Percentiles rank a stretch among this genome's conserved stretches.
Evolutionary conservation across 1,284 basidiomycete genomes (phyloP).

Genomic region (Ceratobasidium sp.): DNA sequence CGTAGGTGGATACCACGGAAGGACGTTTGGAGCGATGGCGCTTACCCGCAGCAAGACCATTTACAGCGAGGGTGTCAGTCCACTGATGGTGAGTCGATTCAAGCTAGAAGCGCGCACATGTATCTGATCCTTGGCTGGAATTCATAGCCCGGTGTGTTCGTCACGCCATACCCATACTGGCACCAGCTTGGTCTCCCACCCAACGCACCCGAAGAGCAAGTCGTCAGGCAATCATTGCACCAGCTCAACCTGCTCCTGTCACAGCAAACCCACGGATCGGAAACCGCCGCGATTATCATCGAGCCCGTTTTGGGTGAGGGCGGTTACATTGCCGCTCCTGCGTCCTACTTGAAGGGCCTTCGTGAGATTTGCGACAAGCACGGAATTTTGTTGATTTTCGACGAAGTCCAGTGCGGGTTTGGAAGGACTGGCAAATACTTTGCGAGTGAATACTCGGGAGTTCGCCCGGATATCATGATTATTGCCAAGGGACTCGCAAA

Average conservation of each 20-base stretch:
- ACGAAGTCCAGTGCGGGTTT: conserved; percentile 92
- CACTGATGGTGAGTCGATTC: conserved; percentile 71
- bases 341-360: conserved; percentile 79
- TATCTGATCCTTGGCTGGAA: neutral
- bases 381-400: conserved; percentile 80
- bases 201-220: conserved; percentile 66
- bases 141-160: conserved; percentile 79
- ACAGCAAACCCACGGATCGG: conserved; percentile 83
- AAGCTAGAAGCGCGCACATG: neutral
- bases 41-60: conserved; percentile 91
- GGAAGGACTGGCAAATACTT: conserved; percentile 90
- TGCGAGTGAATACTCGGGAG: conserved; percentile 76
- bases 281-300: conserved; percentile 91
- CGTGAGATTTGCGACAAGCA: conserved; percentile 87
- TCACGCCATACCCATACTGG: conserved; percentile 91
- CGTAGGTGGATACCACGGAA: conserved; percentile 80
- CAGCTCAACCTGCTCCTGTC: conserved; percentile 84
- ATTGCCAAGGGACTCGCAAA: conserved; percentile 96
- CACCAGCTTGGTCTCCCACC: conserved; percentile 77
- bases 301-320: conserved; percentile 95
- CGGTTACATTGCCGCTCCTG: conserved; percentile 90
- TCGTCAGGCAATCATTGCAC: conserved; percentile 74
- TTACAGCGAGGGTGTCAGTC: conserved; percentile 80
- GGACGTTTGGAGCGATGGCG: conserved; percentile 87
- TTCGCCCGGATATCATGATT: conserved; percentile 85